Evolutionary conservation across 1,139 yeast genomes (phyloP), one percentile per base, ranked within the genome.

Genomic region (Yamadazyma sp.): DNA sequence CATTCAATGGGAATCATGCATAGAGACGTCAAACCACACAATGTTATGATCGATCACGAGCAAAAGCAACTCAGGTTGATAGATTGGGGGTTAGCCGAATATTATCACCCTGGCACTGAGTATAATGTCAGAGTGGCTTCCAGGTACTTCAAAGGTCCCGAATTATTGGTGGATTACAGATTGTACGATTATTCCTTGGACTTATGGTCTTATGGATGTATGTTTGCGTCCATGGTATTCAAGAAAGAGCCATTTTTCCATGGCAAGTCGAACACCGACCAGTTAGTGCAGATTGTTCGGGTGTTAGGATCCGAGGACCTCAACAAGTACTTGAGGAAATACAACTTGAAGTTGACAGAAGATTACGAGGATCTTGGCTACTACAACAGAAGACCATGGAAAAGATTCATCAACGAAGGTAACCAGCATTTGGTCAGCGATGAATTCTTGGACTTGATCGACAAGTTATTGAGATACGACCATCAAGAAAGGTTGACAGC

Each of bases 1-100:
- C 99, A 94, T 64, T 87, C 96, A 5, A 88, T 87, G 88, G 99
- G 98, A 31, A 91, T 94, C 47, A 94, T 94, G 87, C 99, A 94
- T 64, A 75, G 99, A 60, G 99, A 94, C 64, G 98, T 94, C 46
- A 94, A 94, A 63, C 98, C 98, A 22, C 98, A 94, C 60, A 94
- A 94, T 58, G 94, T 94, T 35, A 92, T 94, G 97, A 94, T 94
- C 56, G 98, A 94, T 61, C 98, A 92, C 51, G 79, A 79, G 40
- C 73, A 74, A 50, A 77, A 79, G 53, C 70, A 69, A 45, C 69
- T 94, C 50, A 77, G 97, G 49, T 76, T 94, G 48, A 94, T 94
- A 50, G 99, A 94, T 69, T 94, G 98, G 98, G 99, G 99, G 9
- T 73, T 94, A 44, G 98, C 98, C 3, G 99, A 94, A 62, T 92